Percentiles rank a stretch among this genome's conserved stretches.
Conservation (phyloP, 352 stramenopile genomes). For the Phytophthora idaei region DNA sequence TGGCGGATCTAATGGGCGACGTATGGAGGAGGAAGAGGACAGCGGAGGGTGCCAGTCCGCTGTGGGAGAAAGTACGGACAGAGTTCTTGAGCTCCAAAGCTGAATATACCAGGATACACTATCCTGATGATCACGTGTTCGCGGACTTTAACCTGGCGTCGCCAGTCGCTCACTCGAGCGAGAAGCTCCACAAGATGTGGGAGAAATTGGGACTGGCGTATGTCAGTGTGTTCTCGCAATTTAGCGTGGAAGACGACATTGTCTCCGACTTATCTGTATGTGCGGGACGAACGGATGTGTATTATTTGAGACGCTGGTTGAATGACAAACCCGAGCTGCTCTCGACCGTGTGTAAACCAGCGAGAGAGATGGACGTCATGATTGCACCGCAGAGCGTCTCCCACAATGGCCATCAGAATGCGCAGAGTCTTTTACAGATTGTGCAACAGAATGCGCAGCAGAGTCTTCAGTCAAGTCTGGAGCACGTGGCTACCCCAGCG, state of each 20-base stretch:
- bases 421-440: neutral
- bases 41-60: slow-evolving; percentile 4
- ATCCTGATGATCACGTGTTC: slow-evolving; percentile 8
- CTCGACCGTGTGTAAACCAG: neutral
- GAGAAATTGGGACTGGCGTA: slow-evolving; percentile 15
- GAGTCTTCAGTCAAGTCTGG: slow-evolving; percentile 5
- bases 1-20: neutral
- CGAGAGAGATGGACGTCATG: neutral
- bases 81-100: slow-evolving; percentile 16
- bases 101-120: slow-evolving; percentile 11
- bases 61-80: slow-evolving; percentile 13
- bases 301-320: slow-evolving; percentile 17
- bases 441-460: slow-evolving; percentile 2
- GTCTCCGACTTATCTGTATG: slow-evolving; percentile 5
- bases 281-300: slow-evolving; percentile 14
- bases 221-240: slow-evolving; percentile 4
- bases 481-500: neutral
- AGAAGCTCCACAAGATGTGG: slow-evolving; percentile 26
- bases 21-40: slow-evolving; percentile 1
- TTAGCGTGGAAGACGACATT: neutral
- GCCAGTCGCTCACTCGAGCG: slow-evolving; percentile 17
- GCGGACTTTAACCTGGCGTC: slow-evolving; percentile 12
- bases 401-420: neutral
- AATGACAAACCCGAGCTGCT: slow-evolving; percentile 11
- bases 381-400: neutral